These are phyloP conservation scores for Clonostachys rhizophaga DNA, from an alignment of 2,329 filamentous ascomycete species.

Conservation along the genomic window DNA sequence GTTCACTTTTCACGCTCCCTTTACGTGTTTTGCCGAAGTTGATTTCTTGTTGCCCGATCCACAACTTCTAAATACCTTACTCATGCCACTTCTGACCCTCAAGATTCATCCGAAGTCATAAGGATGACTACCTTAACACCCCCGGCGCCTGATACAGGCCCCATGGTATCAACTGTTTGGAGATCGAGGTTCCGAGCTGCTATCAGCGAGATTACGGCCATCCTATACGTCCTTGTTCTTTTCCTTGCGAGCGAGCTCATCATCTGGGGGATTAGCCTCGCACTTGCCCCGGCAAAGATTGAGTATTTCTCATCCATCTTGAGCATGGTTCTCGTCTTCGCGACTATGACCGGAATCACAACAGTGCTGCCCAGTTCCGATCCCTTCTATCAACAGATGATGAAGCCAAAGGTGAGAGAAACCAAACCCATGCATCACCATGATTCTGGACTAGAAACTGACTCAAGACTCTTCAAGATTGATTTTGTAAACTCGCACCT, in stretches of 20 bases:
- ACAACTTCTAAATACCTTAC: no score
- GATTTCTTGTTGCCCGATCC: no score
- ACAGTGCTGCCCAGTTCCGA: conserved; percentile 10
- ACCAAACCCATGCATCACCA: neutral
- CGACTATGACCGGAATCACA: conserved; percentile 19
- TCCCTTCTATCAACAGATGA: conserved; percentile 16
- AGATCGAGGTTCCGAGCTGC: no score
- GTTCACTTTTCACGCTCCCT: no score
- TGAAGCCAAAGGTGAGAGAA: conserved; percentile 24
- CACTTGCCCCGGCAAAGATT: conserved; percentile 21
- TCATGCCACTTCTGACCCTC: no score
- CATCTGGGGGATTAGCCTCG: conserved; percentile 35
- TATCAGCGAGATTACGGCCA: conserved; percentile 4
- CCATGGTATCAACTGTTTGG: no score
- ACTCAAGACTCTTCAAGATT: conserved; percentile 22
- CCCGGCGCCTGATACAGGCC: no score
- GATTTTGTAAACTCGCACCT: conserved; percentile 46
- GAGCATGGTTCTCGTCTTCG: conserved; percentile 37
- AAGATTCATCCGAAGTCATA: no score
- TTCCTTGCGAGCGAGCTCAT: conserved; percentile 36
- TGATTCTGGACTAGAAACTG: neutral
- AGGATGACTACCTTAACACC: no score
- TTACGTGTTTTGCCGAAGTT: no score
- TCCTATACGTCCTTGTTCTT: conserved; percentile 26
- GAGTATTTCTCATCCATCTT: conserved; percentile 42